These are phyloP conservation scores for Cryphonectria naterciae DNA, from an alignment of 2,329 filamentous ascomycete genomes.

Conservation along the genomic window DNA sequence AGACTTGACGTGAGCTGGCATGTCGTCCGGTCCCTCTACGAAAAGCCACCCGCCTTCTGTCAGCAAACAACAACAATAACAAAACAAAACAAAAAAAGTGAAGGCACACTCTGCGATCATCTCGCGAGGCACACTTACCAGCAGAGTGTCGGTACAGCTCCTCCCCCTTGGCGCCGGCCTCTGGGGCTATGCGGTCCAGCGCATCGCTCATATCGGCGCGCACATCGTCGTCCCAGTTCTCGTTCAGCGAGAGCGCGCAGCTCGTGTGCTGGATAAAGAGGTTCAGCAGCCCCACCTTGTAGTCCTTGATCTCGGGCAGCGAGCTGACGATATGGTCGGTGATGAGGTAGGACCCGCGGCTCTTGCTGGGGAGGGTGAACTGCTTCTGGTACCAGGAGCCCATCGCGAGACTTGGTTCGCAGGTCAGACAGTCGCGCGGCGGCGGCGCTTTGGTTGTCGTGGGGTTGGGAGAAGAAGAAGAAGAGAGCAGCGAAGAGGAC, in stretches of 20 bases:
- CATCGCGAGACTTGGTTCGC: conserved; percentile 46
- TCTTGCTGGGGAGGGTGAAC: conserved; percentile 75
- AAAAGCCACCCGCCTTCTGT: neutral
- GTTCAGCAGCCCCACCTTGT: conserved; percentile 85
- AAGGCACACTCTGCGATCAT: neutral
- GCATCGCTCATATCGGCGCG: conserved; percentile 91
- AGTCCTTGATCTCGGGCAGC: conserved; percentile 78
- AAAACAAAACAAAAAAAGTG: too few species aligned
- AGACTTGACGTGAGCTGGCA: conserved; percentile 95
- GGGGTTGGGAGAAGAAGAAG: conserved; percentile 33
- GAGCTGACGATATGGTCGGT: conserved; percentile 73
- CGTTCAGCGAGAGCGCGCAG: conserved; percentile 88
- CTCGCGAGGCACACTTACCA: conserved; percentile 11
- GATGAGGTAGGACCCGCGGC: conserved; percentile 86
- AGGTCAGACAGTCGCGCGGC: conserved; percentile 30
- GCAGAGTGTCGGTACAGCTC: conserved; percentile 76
- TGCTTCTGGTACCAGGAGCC: conserved; percentile 84
- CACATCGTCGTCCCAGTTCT: conserved; percentile 88
- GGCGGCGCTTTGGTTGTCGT: conserved; percentile 26
- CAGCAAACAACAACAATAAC: neutral
- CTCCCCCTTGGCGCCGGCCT: conserved; percentile 70
- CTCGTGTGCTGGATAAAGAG: conserved; percentile 96
- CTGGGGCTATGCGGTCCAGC: conserved; percentile 85
- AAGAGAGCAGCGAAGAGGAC: conserved; percentile 20
- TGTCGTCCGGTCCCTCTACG: conserved; percentile 85